Base-by-base conservation (phyloP, 371 early-diverging fungal species). In the Batkoa obscura region DNA sequence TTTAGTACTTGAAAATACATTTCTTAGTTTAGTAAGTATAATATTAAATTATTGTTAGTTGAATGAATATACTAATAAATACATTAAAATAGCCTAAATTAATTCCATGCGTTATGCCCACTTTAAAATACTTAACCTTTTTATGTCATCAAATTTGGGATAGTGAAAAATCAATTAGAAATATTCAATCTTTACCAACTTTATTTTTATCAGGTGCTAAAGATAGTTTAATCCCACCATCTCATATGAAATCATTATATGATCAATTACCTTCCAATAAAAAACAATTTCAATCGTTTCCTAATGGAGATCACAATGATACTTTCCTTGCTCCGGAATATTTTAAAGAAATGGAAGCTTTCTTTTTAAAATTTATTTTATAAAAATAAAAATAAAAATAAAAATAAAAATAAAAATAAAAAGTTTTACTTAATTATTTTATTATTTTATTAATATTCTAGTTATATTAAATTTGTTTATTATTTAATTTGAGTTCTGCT, bases 1-100 rank as follows among this genome's bases (percentile, higher is more conserved):
- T 12, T 56, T 94, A 17, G 85, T 95, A 51, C 60, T 96, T 32
- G 97, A 96, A 66, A 96, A 96, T 71, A 96, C 96, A 0, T 96
- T 96, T 66, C 65, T 87, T 50, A 87, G 84, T 45, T 61, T 95
- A 65, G 84, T 81, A 78, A 67, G 66, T 58, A 17, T 50, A 38
- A 48, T 31, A 30, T 47, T 37, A 12, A 38, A 35, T 30, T 30
- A 34, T 45, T 17, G 43, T 35, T 42, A 12, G 15, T 45, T 41
- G 36, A 46, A 38, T 36, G 23, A 8, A 47, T 55, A 5, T 3
- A 35, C n/a, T 56, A 34, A 23, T 23, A 41, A 12, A 48, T 10
- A 6, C 50, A 43, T 50, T 46, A 12, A 30, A 5, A n/a, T 62
- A 84, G 79, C 89, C 85, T 48, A 86, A 87, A 63, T 64, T 95